Percentiles rank a stretch among this genome's conserved stretches.
Conservation (phyloP, 2,329 filamentous ascomycete genomes). For the Aspergillus fischeri region DNA sequence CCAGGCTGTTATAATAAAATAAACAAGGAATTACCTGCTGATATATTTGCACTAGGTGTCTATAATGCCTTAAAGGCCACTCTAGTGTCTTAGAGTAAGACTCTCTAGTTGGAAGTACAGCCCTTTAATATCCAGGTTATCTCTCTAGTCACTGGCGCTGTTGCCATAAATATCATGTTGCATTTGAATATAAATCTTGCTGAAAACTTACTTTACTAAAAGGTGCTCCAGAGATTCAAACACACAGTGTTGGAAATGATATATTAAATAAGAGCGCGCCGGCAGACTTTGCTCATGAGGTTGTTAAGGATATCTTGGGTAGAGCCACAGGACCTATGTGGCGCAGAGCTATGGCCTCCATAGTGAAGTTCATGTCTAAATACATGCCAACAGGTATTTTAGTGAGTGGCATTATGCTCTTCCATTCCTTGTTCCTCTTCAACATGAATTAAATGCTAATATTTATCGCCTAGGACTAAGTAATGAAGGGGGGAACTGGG, state of each 20-base stretch:
- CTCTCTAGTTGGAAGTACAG: constrained; percentile 19
- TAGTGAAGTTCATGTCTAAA: constrained; percentile 1
- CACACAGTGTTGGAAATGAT: constrained; percentile 1
- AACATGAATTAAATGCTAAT: neutral
- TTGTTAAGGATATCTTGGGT: constrained; percentile 1
- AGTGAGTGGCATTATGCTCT: neutral
- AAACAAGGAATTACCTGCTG: constrained; percentile 5
- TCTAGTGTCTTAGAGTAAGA: constrained; percentile 13
- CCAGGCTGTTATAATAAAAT: constrained; percentile 3
- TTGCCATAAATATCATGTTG: constrained; percentile 5
- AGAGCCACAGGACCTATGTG: constrained; percentile 2
- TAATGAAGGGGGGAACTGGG: constrained; percentile 3
- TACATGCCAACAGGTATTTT: constrained; percentile 3
- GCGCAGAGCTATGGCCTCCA: constrained; percentile 5
- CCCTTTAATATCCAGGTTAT: constrained; percentile 6
- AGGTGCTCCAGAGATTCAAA: constrained; percentile 1
- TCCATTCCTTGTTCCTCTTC: neutral
- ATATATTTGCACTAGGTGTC: constrained; percentile 1
- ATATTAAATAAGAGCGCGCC: constrained; percentile 1
- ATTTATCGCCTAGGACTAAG: neutral
- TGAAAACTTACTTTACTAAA: constrained; percentile 4
- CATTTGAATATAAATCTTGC: neutral
- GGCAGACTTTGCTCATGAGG: constrained; percentile 1
- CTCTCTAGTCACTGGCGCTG: constrained; percentile 27
- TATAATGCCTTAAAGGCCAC: constrained; percentile 22